Evolutionary conservation across 208 protist species (phyloP).

Genomic region (Leishmania amazonensis): DNA sequence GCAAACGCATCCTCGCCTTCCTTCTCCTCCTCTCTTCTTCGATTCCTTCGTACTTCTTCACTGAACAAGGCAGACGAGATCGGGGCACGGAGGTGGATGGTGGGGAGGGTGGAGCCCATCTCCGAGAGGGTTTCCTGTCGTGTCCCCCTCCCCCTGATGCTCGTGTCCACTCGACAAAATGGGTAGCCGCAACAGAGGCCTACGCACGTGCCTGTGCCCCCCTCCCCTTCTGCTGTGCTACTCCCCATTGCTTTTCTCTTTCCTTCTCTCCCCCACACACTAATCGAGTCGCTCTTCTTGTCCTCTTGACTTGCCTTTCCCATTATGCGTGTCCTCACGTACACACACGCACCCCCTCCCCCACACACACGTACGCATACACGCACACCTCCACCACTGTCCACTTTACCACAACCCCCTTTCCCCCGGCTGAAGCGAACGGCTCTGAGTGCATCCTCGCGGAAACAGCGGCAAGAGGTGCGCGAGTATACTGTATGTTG

Average conservation of each 20-base stretch:
- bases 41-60: neutral
- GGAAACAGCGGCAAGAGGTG: neutral
- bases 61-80: neutral
- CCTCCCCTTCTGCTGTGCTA: neutral
- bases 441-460: constrained; percentile 1
- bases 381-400: neutral
- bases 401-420: neutral
- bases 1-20: neutral
- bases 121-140: neutral
- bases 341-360: neutral
- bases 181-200: neutral
- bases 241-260: neutral
- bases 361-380: neutral
- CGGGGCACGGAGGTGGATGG: neutral
- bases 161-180: neutral
- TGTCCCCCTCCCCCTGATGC: neutral
- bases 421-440: neutral
- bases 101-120: neutral
- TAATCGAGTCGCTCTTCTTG: neutral
- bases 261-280: too few species aligned
- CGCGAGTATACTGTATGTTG: neutral
- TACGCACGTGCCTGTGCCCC: too few species aligned
- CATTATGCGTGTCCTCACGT: neutral
- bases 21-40: neutral
- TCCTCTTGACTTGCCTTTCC: neutral